Base-by-base conservation (phyloP, 2,329 filamentous ascomycete species). In the Fusarium newnesense region DNA sequence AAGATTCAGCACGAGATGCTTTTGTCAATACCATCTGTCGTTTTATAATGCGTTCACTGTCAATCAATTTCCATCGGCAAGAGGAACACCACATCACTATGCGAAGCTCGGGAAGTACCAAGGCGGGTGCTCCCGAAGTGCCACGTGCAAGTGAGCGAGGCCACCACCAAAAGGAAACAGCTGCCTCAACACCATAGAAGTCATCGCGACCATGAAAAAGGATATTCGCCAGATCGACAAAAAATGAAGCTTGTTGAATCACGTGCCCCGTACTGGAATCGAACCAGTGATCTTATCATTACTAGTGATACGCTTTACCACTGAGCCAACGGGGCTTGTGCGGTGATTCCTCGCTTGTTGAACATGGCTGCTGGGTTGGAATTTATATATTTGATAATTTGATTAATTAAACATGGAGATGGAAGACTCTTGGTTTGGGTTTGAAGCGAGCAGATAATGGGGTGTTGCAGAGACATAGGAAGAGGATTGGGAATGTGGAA, bases 241-340 rank as follows among this genome's bases (percentile, higher is more conserved):
- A 60, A 67, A 24, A 16, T 30, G 2, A 12, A 9, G 0, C 0
- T 18, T 0, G 0, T 2, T 24, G 13, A 57, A 72, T 53, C 50
- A 72, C 54, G 16, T 73, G 71, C 71, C 71, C 67, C 71, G 70
- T 73, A 73, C 62, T 73, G 71, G 71, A 73, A 73, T 73, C 71
- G 71, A 73, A 73, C 70, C 70, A 73, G 62, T 73, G 70, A 73
- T 73, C 70, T 73, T 73, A 70, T 73, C 70, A 73, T 73, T 74
- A 74, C 73, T 75, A 75, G 73, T 75, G 72, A 75, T 75, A 73
- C 73, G 73, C 73, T 75, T 70, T 75, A 75, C 73, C 73, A 75
- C 73, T 75, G 50, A 75, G 73, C 73, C 73, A 75, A 75, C 73
- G 73, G 70, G 73, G 73, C 73, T 70, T 75, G 4, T 67, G 49